Conservation (phyloP, 2,329 filamentous ascomycete species). For the Fusarium citri region DNA sequence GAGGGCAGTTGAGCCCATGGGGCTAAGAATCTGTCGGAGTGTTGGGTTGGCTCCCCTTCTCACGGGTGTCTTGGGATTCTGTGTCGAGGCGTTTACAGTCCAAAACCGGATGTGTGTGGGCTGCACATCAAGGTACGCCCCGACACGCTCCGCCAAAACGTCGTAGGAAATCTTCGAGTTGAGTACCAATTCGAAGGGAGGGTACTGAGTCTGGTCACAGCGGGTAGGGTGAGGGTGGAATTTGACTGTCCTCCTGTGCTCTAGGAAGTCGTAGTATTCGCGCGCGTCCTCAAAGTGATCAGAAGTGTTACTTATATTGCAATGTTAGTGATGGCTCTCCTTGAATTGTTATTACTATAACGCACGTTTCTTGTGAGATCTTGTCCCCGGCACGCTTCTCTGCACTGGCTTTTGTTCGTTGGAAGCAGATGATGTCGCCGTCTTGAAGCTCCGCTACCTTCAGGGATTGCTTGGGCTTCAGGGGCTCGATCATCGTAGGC, state of each 20-base stretch:
- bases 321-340: constrained; percentile 20
- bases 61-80: constrained; percentile 81
- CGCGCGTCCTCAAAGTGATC: constrained; percentile 77
- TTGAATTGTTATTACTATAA: not conserved
- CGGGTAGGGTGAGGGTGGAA: constrained; percentile 76
- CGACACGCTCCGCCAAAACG: constrained; percentile 84
- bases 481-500: constrained; percentile 93
- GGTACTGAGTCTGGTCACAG: constrained; percentile 68
- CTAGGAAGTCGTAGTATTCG: constrained; percentile 92
- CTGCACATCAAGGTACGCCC: constrained; percentile 78
- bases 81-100: constrained; percentile 80
- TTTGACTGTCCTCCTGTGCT: constrained; percentile 82
- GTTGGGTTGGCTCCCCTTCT: constrained; percentile 78
- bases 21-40: constrained; percentile 82
- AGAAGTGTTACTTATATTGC: constrained; percentile 43
- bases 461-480: constrained; percentile 91
- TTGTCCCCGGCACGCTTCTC: constrained; percentile 47
- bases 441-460: constrained; percentile 95
- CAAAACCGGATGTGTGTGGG: constrained; percentile 92
- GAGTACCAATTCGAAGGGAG: constrained; percentile 79
- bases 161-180: constrained; percentile 94
- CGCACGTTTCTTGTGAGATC: constrained; percentile 49
- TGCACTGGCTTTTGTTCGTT: constrained; percentile 65
- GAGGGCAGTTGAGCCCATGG: constrained; percentile 74
- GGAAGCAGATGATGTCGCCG: constrained; percentile 96